Conservation (phyloP, 768 basidiomycete genomes). For the Naematelia aurantialba region DNA sequence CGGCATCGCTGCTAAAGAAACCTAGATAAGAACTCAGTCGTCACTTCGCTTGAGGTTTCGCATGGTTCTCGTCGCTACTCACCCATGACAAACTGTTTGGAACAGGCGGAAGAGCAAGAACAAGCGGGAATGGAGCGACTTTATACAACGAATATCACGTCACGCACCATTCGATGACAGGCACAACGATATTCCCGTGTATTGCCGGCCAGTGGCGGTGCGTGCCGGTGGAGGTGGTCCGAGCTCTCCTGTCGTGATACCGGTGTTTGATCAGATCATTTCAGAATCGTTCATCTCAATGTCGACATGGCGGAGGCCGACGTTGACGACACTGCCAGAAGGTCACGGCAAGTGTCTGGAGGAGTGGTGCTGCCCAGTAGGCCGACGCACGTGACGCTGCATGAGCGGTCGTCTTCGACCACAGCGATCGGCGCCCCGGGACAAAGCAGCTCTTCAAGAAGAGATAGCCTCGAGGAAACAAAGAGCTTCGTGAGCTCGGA, state of each 20-base stretch:
- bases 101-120: too few relatives aligned
- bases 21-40: constrained; percentile 16
- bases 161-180: background rate
- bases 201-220: background rate
- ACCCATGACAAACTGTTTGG: too few relatives aligned
- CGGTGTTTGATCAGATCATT: constrained; percentile 5
- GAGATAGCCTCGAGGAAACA: constrained; percentile 37
- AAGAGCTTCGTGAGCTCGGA: constrained; percentile 29
- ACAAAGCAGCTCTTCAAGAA: constrained; percentile 4
- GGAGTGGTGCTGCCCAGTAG: background rate
- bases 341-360: background rate
- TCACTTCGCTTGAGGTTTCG: too few relatives aligned
- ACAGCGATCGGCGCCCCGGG: constrained; percentile 1
- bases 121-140: too few relatives aligned
- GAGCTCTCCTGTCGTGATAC: background rate
- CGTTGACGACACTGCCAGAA: background rate
- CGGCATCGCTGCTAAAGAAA: constrained; percentile 38
- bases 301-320: background rate
- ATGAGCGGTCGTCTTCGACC: constrained; percentile 3
- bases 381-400: background rate
- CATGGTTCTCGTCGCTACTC: too few relatives aligned
- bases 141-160: background rate
- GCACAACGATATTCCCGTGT: background rate
- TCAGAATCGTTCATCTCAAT: constrained; percentile 1
- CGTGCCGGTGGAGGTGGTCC: background rate